Evolutionary conservation across 306 rosid genomes (phyloP).

Genomic region (Acacia confusa): DNA sequence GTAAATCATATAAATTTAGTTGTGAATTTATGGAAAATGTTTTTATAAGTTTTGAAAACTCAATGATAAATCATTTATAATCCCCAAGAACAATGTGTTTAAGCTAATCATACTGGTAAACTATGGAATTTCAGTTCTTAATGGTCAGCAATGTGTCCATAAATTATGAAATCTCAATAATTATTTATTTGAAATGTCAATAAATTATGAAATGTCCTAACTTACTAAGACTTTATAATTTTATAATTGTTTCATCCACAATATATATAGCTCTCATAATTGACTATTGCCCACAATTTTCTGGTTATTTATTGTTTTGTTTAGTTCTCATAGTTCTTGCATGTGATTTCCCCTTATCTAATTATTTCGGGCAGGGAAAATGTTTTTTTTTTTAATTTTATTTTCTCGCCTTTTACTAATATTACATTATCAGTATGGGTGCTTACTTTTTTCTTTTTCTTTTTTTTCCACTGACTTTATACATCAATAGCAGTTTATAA

Average conservation of each 20-base stretch:
- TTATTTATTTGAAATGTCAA: too few species aligned
- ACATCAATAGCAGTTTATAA: too few species aligned
- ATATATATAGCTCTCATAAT: too few species aligned
- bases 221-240: too few species aligned
- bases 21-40: too few species aligned
- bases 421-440: not conserved
- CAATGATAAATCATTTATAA: not conserved
- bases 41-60: not conserved
- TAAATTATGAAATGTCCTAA: not conserved
- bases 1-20: too few species aligned
- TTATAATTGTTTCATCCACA: too few species aligned
- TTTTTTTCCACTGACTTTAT: not conserved
- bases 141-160: not conserved
- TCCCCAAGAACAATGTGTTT: not conserved
- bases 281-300: too few species aligned
- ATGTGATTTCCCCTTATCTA: not conserved
- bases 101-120: too few species aligned
- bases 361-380: too few species aligned
- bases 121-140: not conserved
- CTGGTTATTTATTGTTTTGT: too few species aligned
- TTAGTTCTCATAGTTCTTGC: not conserved
- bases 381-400: too few species aligned
- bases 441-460: not conserved
- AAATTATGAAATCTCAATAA: not conserved
- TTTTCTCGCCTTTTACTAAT: not conserved